Conservation (phyloP, 257 asterid species). For the Eucommia ulmoides region DNA sequence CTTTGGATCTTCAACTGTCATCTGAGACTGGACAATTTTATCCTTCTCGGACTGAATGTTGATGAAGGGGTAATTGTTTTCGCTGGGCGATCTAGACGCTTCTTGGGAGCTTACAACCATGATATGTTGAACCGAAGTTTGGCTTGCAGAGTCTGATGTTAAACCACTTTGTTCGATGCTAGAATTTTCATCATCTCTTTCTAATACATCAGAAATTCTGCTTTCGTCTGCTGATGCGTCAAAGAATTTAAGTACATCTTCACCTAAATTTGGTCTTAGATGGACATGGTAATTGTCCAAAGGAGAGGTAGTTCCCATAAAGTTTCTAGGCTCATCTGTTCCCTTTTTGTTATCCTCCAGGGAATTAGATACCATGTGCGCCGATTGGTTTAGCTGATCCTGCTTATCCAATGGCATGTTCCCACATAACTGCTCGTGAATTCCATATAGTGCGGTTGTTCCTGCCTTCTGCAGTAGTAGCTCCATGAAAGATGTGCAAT, state of each 20-base stretch:
- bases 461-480: slow-evolving; percentile 48
- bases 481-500: slow-evolving; percentile 37
- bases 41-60: slow-evolving; percentile 18
- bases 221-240: slow-evolving; percentile 16
- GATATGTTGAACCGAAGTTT: slow-evolving; percentile 21
- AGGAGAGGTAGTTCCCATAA: background rate
- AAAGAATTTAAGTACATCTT: slow-evolving; percentile 18
- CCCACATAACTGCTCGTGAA: slow-evolving; percentile 18
- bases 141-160: slow-evolving; percentile 50
- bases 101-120: slow-evolving; percentile 15
- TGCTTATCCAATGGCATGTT: slow-evolving; percentile 12
- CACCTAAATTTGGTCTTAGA: slow-evolving; percentile 18
- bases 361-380: slow-evolving; percentile 15
- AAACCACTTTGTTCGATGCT: slow-evolving; percentile 42
- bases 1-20: slow-evolving; percentile 16
- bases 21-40: slow-evolving; percentile 2
- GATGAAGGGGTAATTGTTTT: slow-evolving; percentile 24
- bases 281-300: slow-evolving; percentile 15
- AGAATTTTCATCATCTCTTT: slow-evolving; percentile 28
- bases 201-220: slow-evolving; percentile 9
- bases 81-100: slow-evolving; percentile 19
- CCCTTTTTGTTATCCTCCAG: slow-evolving; percentile 12
- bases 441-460: slow-evolving; percentile 21
- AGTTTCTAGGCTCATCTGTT: slow-evolving; percentile 2
- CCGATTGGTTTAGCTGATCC: too few relatives aligned